Conservation (phyloP, 2,329 filamentous ascomycete genomes). For the Byssothecium circinans region DNA sequence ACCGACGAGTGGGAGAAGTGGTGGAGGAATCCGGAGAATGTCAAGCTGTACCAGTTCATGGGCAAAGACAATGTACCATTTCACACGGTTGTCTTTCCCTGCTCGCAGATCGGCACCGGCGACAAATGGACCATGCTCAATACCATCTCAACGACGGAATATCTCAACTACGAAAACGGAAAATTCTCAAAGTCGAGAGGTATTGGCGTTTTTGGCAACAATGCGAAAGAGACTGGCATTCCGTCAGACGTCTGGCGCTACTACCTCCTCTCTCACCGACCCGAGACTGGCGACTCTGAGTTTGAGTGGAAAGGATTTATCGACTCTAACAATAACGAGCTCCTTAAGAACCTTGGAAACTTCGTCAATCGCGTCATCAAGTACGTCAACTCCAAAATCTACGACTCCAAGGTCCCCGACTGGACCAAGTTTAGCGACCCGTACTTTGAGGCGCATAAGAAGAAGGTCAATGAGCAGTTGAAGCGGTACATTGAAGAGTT, state of each 20-base stretch:
- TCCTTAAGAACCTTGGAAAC: conserved; percentile 72
- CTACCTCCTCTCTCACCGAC: conserved; percentile 82
- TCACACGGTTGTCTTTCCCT: conserved; percentile 91
- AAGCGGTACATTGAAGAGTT: conserved; percentile 67
- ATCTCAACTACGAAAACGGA: conserved; percentile 46
- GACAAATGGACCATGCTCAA: conserved; percentile 90
- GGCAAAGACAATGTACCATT: conserved; percentile 89
- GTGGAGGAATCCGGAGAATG: conserved; percentile 89
- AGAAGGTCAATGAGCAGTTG: conserved; percentile 68
- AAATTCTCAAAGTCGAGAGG: conserved; percentile 93
- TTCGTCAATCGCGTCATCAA: conserved; percentile 63
- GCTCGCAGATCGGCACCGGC: conserved; percentile 77
- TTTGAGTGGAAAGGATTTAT: conserved; percentile 90
- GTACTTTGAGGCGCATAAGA: conserved; percentile 50
- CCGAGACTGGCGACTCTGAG: conserved; percentile 83
- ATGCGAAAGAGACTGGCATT: conserved; percentile 82
- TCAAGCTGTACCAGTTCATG: conserved; percentile 88
- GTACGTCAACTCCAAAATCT: conserved; percentile 70
- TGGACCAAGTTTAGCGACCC: conserved; percentile 57
- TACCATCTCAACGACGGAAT: conserved; percentile 86
- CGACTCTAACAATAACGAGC: conserved; percentile 81
- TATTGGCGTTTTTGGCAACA: conserved; percentile 89
- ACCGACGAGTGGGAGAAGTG: conserved; percentile 89
- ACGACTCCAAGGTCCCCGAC: conserved; percentile 69
- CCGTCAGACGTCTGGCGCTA: conserved; percentile 90